These are phyloP conservation scores for Calocybe cyanea DNA, from an alignment of 768 basidiomycete genomes.

Conservation along the genomic window DNA sequence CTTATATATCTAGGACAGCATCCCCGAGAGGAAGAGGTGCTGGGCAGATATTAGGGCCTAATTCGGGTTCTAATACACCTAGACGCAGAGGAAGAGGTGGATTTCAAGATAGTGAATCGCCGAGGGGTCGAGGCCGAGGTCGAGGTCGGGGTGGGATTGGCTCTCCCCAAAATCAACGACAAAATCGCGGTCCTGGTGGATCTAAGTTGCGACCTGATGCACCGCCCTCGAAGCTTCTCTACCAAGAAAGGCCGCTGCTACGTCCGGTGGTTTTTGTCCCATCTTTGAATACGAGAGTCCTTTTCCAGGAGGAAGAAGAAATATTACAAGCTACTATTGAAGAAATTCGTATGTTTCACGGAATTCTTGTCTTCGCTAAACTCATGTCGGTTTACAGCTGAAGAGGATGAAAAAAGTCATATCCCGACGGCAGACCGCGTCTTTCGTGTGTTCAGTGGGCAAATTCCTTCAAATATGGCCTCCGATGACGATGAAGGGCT, in stretches of 20 bases:
- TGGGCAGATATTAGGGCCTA: conserved; percentile 9
- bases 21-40: conserved; percentile 22
- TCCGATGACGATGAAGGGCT: conserved; percentile 37
- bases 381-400: conserved; percentile 13
- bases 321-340: conserved; percentile 52
- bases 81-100: conserved; percentile 20
- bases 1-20: conserved; percentile 12
- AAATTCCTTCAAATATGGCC: conserved; percentile 19
- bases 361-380: neutral
- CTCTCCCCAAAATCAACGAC: conserved; percentile 17
- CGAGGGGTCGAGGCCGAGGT: conserved; percentile 16
- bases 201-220: conserved; percentile 36
- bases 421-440: conserved; percentile 72
- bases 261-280: conserved; percentile 70
- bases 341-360: conserved; percentile 40
- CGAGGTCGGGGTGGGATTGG: conserved; percentile 19
- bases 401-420: conserved; percentile 47
- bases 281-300: conserved; percentile 45
- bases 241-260: conserved; percentile 56
- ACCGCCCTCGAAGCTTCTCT: conserved; percentile 52
- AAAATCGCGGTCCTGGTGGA: conserved; percentile 20
- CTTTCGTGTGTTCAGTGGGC: conserved; percentile 54
- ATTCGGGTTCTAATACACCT: conserved; percentile 16
- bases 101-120: conserved; percentile 4
- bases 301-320: conserved; percentile 60